Evolutionary conservation across 495 filamentous ascomycete species (phyloP), one percentile per base, ranked within the genome.

Genomic region (Daldinia vernicosa): DNA sequence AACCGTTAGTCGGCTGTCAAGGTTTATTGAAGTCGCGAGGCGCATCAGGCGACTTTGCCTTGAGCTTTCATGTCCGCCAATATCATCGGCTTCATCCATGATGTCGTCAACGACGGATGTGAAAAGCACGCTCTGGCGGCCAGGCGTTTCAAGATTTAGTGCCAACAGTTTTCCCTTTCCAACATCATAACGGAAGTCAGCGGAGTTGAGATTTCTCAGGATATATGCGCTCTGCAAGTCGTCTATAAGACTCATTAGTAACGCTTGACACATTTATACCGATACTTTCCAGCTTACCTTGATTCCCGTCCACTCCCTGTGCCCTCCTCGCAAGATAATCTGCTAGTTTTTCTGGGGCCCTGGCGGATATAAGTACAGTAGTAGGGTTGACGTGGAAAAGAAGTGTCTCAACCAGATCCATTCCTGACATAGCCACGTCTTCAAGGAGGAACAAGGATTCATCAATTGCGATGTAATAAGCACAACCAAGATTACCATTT

Each of bases 381-480:
- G 95, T 97, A 7, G 95, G 95, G 63, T 92, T 88, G 27, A 90
- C 88, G 62, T 93, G 90, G 3, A 92, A 78, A 72, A 92, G 89
- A 71, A 99, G 86, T 85, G 79, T 88, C 74, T 96, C 89, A 27
- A 97, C 82, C 24, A 89, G 83, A 39, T 95, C 92, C 15, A 89
- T 77, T 7, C 87, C 88, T 3, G 91, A 91, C 51, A 89, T 83
- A 37, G 86, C 85, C n/a, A 91, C 85, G 75, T 98, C 95, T 70
- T 94, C 90, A 73, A 97, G 88, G 54, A 98, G 79, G 33, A 90
- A 91, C 12, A 99, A 78, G 53, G 82, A 90, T 75, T 93, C 90
- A 33, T 97, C 89, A 45, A 86, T 79, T 3, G 89, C 89, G 22
- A 90, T 83, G 78, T 95, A 99, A 78, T 95, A 97, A 26, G 92